Conservation (phyloP, 495 filamentous ascomycete genomes). For the Talaromyces wortmannii region DNA sequence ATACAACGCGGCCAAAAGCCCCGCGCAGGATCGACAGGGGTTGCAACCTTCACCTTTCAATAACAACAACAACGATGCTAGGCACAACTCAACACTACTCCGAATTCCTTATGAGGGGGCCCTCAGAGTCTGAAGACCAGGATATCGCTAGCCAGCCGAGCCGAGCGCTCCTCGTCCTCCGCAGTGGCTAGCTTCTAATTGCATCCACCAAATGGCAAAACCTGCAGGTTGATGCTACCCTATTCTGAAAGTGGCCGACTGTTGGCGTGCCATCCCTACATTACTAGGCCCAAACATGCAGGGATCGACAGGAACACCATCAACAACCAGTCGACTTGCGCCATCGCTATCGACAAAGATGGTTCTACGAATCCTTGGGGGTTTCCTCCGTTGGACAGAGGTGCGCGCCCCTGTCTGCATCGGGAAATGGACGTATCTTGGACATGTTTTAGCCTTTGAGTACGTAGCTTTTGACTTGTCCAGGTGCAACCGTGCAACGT, state of each 20-base stretch:
- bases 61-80: neutral
- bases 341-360: neutral
- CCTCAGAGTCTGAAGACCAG: too few relatives aligned
- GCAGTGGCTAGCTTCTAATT: too few relatives aligned
- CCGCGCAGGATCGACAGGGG: neutral
- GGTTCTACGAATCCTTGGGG: neutral
- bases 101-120: too few relatives aligned
- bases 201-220: neutral
- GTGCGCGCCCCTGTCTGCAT: neutral
- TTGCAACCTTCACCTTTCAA: neutral
- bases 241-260: neutral
- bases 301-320: slow-evolving; percentile 2
- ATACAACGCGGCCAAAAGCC: too few relatives aligned
- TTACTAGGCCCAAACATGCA: slow-evolving; percentile 2
- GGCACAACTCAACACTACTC: too few relatives aligned
- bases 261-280: neutral
- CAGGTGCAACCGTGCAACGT: neutral
- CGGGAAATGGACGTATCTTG: too few relatives aligned
- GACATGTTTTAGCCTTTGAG: too few relatives aligned
- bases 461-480: too few relatives aligned
- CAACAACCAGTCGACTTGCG: neutral
- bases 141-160: too few relatives aligned
- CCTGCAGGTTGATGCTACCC: neutral
- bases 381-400: neutral
- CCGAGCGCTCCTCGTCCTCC: too few relatives aligned